phyloP scores from a whole-genome alignment of 306 rosid genomes.

The Chamaecrista fasciculata region DNA sequence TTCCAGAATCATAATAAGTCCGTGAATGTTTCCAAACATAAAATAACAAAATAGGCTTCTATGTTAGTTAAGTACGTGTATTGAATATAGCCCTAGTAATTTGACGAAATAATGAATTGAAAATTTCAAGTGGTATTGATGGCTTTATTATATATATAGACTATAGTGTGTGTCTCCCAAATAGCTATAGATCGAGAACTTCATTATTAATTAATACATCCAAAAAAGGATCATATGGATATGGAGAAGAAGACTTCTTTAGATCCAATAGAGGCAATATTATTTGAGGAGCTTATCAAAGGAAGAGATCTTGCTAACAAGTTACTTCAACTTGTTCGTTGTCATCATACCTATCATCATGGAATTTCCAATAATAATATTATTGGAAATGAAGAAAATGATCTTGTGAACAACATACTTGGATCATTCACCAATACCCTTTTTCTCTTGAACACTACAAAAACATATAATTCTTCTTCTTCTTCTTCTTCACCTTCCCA shows the following conservation, averaged over 20 bases:
- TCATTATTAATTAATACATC: too few species aligned
- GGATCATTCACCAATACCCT: slow-evolving; percentile 32
- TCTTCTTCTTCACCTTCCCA: neutral
- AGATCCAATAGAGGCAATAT: neutral
- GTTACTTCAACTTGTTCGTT: slow-evolving; percentile 26
- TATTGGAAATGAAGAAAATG: neutral
- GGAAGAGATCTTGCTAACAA: slow-evolving; percentile 29
- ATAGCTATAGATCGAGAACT: too few species aligned
- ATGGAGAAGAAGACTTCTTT: slow-evolving; percentile 29
- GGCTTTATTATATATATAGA: too few species aligned
- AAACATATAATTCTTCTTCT: neutral
- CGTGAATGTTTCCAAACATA: too few species aligned
- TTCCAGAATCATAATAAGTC: too few species aligned
- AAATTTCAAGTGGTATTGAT: too few species aligned
- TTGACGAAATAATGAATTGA: too few species aligned
- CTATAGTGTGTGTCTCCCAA: too few species aligned
- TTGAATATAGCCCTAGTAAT: too few species aligned
- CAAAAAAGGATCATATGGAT: neutral
- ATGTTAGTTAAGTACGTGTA: too few species aligned
- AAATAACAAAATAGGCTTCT: too few species aligned
- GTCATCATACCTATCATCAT: too few species aligned
- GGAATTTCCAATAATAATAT: neutral
- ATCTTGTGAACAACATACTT: slow-evolving; percentile 26
- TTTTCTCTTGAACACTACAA: slow-evolving; percentile 1
- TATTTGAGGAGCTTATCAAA: slow-evolving; percentile 24